Percentiles rank a stretch among this genome's conserved stretches.
Conservation (phyloP, 306 rosid species). For the Medicago ruthenica region DNA sequence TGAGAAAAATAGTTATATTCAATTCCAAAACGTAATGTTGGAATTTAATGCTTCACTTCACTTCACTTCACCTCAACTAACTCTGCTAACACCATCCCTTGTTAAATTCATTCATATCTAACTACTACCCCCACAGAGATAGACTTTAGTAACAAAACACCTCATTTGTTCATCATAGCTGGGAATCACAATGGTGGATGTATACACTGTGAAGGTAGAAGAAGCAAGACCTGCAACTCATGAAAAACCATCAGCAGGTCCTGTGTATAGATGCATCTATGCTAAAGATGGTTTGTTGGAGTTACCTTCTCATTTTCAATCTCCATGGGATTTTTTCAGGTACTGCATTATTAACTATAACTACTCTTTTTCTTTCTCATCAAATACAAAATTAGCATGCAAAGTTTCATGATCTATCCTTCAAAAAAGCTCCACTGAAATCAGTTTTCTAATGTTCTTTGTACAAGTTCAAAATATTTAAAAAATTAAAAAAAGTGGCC, state of each 20-base stretch:
- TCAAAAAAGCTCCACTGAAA: too few relatives aligned
- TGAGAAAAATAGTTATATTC: not conserved
- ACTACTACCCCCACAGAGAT: not conserved
- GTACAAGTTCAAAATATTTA: too few relatives aligned
- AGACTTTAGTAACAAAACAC: not conserved
- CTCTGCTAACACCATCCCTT: slow-evolving; percentile 28
- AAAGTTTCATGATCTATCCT: not conserved
- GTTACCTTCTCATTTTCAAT: slow-evolving; percentile 59
- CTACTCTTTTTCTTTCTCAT: not conserved
- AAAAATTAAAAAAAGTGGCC: slow-evolving; percentile 2
- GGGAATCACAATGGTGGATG: slow-evolving; percentile 45
- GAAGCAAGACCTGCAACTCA: slow-evolving; percentile 55
- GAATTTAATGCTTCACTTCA: slow-evolving; percentile 64
- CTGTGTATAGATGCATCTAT: slow-evolving; percentile 80
- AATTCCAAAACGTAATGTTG: not conserved
- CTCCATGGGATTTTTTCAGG: slow-evolving; percentile 98
- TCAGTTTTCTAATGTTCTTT: not conserved
- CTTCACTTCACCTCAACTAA: slow-evolving; percentile 60
- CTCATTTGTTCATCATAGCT: not conserved
- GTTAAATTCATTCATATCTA: slow-evolving; percentile 23
- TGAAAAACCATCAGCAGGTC: slow-evolving; percentile 75
- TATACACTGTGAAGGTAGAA: slow-evolving; percentile 70
- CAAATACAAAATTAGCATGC: not conserved
- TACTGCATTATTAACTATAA: slow-evolving; percentile 7
- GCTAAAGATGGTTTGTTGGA: slow-evolving; percentile 75